phyloP scores from a whole-genome alignment of 495 filamentous ascomycete species.

The Neurospora sublineolata region DNA sequence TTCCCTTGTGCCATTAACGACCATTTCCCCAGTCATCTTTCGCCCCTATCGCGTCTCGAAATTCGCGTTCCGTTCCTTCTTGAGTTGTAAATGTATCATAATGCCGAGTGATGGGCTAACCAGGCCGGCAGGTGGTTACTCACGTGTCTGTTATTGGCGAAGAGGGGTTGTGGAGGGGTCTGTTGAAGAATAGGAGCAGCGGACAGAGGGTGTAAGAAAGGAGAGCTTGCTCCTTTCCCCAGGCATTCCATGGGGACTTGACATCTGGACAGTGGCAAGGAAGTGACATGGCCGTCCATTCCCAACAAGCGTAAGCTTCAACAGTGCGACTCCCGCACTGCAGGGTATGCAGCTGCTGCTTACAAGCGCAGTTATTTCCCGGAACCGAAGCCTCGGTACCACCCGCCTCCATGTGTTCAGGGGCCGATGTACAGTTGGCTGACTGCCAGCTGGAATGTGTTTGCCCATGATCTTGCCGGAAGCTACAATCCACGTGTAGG shows the following conservation, averaged over 20 bases:
- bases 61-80: no score
- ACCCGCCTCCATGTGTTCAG: not conserved
- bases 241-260: not conserved
- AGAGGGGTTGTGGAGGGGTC: no score
- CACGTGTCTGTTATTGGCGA: no score
- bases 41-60: no score
- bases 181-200: no score
- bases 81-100: no score
- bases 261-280: not conserved
- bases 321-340: not conserved
- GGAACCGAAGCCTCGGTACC: not conserved
- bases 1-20: not conserved
- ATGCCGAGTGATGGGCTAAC: no score
- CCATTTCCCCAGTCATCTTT: no score
- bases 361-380: not conserved
- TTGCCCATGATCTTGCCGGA: not conserved
- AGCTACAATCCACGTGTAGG: not conserved
- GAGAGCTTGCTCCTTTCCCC: not conserved
- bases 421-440: not conserved
- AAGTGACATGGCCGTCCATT: not conserved
- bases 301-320: not conserved
- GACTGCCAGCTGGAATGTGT: not conserved
- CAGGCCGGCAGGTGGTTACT: no score
- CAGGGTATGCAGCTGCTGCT: not conserved
- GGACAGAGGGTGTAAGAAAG: no score